Evolutionary conservation across 768 basidiomycete genomes (phyloP).

Genomic region (Heimioporus sp.): DNA sequence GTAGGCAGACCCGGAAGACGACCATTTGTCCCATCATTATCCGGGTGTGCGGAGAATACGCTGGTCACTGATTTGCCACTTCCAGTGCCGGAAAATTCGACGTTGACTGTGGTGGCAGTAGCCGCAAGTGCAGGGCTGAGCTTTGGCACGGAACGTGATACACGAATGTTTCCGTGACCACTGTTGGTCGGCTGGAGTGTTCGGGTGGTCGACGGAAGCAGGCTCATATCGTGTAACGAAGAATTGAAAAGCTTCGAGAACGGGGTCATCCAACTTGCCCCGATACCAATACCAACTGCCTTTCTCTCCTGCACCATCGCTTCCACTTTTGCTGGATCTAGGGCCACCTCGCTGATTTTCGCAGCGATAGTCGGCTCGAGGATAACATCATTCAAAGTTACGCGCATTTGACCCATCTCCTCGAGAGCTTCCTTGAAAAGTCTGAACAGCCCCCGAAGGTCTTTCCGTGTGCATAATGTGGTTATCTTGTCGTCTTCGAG

Average conservation of each 20-base stretch:
- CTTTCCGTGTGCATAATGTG: slow-evolving; percentile 66
- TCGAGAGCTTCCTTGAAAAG: slow-evolving; percentile 81
- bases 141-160: slow-evolving; percentile 70
- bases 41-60: slow-evolving; percentile 33
- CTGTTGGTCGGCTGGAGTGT: slow-evolving; percentile 28
- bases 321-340: slow-evolving; percentile 57
- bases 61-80: slow-evolving; percentile 55
- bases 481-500: slow-evolving; percentile 74
- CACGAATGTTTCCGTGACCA: slow-evolving; percentile 19
- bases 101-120: slow-evolving; percentile 90
- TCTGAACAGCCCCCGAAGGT: slow-evolving; percentile 79
- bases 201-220: slow-evolving; percentile 13
- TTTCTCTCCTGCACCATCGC: slow-evolving; percentile 34
- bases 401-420: slow-evolving; percentile 80
- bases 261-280: slow-evolving; percentile 78
- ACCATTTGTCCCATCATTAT: slow-evolving; percentile 13
- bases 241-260: slow-evolving; percentile 76
- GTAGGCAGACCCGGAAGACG: slow-evolving; percentile 12
- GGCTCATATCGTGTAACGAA: slow-evolving; percentile 23
- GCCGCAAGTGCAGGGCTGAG: slow-evolving; percentile 82
- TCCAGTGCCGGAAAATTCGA: slow-evolving; percentile 85
- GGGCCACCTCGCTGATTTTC: slow-evolving; percentile 66
- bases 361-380: slow-evolving; percentile 79
- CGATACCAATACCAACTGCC: slow-evolving; percentile 31
- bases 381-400: slow-evolving; percentile 83